A percentile compares a stretch with the other conserved stretches of the same genome.
Evolutionary conservation across 2,329 filamentous ascomycete species (phyloP).

Genomic region (Botryotinia globosa): DNA sequence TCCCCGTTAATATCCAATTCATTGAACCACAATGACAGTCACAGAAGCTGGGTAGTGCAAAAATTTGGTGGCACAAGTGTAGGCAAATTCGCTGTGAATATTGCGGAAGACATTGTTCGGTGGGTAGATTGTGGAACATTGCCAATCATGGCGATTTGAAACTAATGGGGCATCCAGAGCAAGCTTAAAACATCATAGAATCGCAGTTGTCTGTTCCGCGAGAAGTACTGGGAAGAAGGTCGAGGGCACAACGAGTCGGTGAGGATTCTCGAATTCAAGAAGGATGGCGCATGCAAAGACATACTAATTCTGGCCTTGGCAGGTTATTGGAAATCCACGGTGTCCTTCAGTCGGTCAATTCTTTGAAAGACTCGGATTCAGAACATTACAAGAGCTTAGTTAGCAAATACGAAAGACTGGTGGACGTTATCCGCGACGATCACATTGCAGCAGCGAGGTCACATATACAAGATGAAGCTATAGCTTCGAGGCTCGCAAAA

Average conservation of each 20-base stretch:
- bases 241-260: conserved; percentile 94
- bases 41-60: conserved; percentile 73
- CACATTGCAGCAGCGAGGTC: conserved; percentile 70
- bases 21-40: conserved; percentile 37
- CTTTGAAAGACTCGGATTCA: conserved; percentile 51
- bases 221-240: conserved; percentile 91
- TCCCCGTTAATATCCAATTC: conserved; percentile 20
- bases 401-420: conserved; percentile 67
- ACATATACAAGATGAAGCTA: conserved; percentile 55
- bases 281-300: neutral
- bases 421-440: conserved; percentile 78
- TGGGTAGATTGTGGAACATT: conserved; percentile 37
- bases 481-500: conserved; percentile 57
- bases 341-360: conserved; percentile 53
- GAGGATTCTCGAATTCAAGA: conserved; percentile 43
- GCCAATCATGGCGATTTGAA: conserved; percentile 7
- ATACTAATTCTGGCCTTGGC: conserved; percentile 15
- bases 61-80: conserved; percentile 96
- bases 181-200: conserved; percentile 64
- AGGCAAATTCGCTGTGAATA: conserved; percentile 83
- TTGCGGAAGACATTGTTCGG: conserved; percentile 69
- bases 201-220: conserved; percentile 94
- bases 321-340: conserved; percentile 57
- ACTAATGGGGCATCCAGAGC: conserved; percentile 44
- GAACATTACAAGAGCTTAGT: conserved; percentile 52